A percentile compares a stretch with the other conserved stretches of the same genome.
Evolutionary conservation across 2,329 filamentous ascomycete genomes (phyloP).

Genomic region (Exophiala sp.): DNA sequence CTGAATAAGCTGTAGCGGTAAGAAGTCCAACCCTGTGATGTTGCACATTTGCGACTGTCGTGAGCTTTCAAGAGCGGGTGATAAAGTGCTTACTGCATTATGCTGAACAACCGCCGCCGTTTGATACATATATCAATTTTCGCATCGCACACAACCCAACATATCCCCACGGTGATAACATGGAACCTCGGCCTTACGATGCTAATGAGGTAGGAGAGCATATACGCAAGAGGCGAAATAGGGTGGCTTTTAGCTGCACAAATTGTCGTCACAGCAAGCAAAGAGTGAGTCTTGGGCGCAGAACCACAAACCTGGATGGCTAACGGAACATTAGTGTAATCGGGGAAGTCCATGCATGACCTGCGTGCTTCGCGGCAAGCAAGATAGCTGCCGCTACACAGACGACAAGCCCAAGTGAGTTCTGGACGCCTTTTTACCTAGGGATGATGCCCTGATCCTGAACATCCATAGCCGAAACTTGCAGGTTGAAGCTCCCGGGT

Average conservation of each 20-base stretch:
- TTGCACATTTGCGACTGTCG: too few species aligned
- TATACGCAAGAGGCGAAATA: slow-evolving; percentile 6
- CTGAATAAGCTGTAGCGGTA: too few species aligned
- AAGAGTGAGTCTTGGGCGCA: background rate
- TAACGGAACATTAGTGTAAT: slow-evolving; percentile 1
- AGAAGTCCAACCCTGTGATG: too few species aligned
- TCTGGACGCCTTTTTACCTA: background rate
- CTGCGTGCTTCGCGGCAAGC: slow-evolving; percentile 12
- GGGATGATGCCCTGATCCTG: background rate
- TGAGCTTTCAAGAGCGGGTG: too few species aligned
- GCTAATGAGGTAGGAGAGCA: background rate
- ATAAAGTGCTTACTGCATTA: too few species aligned
- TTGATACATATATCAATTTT: too few species aligned
- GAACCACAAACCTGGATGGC: background rate
- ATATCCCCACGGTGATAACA: background rate
- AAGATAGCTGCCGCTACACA: slow-evolving; percentile 9
- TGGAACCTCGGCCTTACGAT: slow-evolving; percentile 1
- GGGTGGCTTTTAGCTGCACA: slow-evolving; percentile 12
- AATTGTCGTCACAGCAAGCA: slow-evolving; percentile 15
- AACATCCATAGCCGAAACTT: background rate
- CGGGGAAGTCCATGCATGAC: slow-evolving; percentile 10
- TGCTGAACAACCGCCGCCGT: too few species aligned
- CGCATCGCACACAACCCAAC: too few species aligned
- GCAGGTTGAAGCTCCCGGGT: too few species aligned
- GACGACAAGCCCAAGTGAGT: slow-evolving; percentile 4